Evolutionary conservation across 2,329 filamentous ascomycete genomes (phyloP).

Genomic region (Metarhizium humberi): DNA sequence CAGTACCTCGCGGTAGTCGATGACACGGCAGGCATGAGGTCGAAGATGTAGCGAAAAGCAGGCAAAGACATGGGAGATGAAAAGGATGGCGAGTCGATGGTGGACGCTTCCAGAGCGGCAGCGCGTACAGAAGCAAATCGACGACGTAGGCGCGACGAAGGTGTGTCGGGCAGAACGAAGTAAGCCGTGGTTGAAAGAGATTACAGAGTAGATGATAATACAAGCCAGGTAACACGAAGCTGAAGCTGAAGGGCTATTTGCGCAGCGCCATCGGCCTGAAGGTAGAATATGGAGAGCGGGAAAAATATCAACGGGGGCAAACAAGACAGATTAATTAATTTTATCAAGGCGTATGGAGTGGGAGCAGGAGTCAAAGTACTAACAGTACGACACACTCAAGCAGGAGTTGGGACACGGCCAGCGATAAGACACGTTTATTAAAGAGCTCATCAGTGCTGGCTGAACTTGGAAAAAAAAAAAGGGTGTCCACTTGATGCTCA

Average conservation of each 20-base stretch:
- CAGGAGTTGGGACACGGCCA: background rate
- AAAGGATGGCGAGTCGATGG: background rate
- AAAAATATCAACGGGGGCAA: background rate
- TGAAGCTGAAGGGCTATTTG: background rate
- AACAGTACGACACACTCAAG: background rate
- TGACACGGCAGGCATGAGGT: slow-evolving; percentile 18
- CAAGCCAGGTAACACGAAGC: background rate
- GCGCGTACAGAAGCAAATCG: slow-evolving; percentile 3
- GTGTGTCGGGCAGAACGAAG: background rate
- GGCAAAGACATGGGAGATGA: slow-evolving; percentile 11
- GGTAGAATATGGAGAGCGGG: background rate
- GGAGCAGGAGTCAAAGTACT: background rate
- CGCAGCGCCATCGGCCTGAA: background rate
- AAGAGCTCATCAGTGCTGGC: background rate
- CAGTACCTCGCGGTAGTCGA: slow-evolving; percentile 5
- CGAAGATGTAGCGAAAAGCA: slow-evolving; percentile 6
- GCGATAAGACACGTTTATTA: background rate
- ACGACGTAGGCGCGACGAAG: background rate
- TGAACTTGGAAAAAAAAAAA: background rate
- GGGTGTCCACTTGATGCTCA: background rate
- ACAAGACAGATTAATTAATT: background rate
- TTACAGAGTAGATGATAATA: background rate
- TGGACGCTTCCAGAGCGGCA: slow-evolving; percentile 6
- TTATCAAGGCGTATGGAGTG: background rate
- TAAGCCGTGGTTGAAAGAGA: background rate